A percentile compares a stretch with the other conserved stretches of the same genome.
Evolutionary conservation across 495 filamentous ascomycete species (phyloP).

Genomic region (Daldinia childiae): DNA sequence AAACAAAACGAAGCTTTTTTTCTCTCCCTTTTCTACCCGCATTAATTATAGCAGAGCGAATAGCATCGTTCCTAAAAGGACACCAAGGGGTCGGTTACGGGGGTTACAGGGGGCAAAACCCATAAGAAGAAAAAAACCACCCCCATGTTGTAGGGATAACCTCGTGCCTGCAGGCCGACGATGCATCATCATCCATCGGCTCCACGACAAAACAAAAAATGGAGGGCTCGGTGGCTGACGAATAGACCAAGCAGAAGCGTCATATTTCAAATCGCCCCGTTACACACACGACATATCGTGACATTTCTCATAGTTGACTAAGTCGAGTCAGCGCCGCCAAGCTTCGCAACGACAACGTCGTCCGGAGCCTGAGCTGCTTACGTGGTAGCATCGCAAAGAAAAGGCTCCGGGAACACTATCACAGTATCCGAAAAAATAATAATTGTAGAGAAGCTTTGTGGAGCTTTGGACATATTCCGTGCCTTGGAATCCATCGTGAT

Average conservation of each 20-base stretch:
- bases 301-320: slow-evolving; percentile 39
- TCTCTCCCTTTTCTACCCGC: slow-evolving; percentile 38
- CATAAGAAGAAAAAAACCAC: not conserved
- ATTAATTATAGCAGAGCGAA: slow-evolving; percentile 36
- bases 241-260: slow-evolving; percentile 42
- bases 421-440: slow-evolving; percentile 31
- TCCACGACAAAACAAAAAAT: slow-evolving; percentile 22
- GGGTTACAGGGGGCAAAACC: slow-evolving; percentile 11
- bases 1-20: slow-evolving; percentile 23
- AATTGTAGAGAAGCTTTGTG: not conserved
- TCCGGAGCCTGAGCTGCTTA: slow-evolving; percentile 15
- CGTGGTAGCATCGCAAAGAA: slow-evolving; percentile 33
- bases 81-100: slow-evolving; percentile 15
- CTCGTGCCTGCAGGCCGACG: slow-evolving; percentile 40
- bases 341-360: slow-evolving; percentile 25
- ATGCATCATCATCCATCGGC: slow-evolving; percentile 14
- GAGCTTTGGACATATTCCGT: slow-evolving; percentile 14
- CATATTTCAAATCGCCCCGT: slow-evolving; percentile 43
- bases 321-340: slow-evolving; percentile 29
- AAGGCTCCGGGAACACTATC: slow-evolving; percentile 25
- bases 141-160: slow-evolving; percentile 27
- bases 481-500: slow-evolving; percentile 14
- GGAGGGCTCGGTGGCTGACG: slow-evolving; percentile 18
- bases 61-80: slow-evolving; percentile 20
- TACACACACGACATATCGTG: slow-evolving; percentile 18